Evolutionary conservation across 192 early-diverging fungal genomes (phyloP).

Genomic region (Coemansia sp.): DNA sequence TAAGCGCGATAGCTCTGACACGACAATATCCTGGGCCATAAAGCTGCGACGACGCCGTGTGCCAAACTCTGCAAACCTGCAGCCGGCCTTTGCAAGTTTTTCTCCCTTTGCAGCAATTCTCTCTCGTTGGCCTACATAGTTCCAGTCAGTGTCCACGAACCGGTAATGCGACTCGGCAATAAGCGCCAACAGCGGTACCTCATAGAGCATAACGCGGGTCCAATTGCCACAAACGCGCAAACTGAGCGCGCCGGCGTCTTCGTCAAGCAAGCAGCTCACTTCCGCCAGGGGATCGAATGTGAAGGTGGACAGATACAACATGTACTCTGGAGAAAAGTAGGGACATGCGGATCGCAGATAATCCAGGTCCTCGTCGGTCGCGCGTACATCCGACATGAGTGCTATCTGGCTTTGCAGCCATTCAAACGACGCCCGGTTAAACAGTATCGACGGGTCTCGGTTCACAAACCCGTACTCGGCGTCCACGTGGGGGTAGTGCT

Average conservation of each 20-base stretch:
- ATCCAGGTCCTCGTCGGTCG: constrained; percentile 36
- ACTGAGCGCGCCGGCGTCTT: constrained; percentile 22
- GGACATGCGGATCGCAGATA: constrained; percentile 49
- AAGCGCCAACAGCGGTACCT: constrained; percentile 67
- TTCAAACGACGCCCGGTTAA: constrained; percentile 47
- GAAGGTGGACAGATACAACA: constrained; percentile 60
- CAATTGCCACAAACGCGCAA: constrained; percentile 61
- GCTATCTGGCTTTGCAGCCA: constrained; percentile 50
- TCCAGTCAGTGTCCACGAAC: constrained; percentile 69
- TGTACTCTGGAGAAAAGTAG: constrained; percentile 57
- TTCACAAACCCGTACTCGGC: constrained; percentile 69
- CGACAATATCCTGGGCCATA: constrained; percentile 62
- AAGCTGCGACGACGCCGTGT: constrained; percentile 68
- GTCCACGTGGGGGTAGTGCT: constrained; percentile 60
- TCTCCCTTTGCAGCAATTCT: constrained; percentile 51
- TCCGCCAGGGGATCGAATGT: constrained; percentile 42
- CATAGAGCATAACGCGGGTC: constrained; percentile 73
- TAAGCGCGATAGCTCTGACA: constrained; percentile 22
- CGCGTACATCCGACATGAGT: constrained; percentile 8
- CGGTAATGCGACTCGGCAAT: constrained; percentile 69
- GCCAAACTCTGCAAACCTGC: constrained; percentile 77
- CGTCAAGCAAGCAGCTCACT: constrained; percentile 14
- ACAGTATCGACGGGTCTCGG: constrained; percentile 44
- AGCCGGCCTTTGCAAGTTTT: constrained; percentile 55
- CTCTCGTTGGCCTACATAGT: constrained; percentile 59